Evolutionary conservation across 148 eudicot species (phyloP), one percentile per base, ranked within the genome.

Genomic region (Dysphania ambrosioides): DNA sequence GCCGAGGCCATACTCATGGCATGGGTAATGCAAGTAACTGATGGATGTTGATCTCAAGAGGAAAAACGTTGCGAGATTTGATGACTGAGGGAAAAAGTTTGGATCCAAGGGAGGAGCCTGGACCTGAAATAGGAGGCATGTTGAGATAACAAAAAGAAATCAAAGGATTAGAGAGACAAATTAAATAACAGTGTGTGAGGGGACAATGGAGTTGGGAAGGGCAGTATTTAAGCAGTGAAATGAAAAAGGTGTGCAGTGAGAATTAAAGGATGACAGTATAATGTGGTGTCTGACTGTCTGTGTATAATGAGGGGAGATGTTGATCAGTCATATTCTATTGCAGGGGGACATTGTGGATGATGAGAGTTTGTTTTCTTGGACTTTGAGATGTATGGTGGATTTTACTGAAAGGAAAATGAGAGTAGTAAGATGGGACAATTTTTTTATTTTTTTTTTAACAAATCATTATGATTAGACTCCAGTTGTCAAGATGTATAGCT

Each of bases 311-410:
- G 10, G 18, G 55, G 66, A 60, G 81, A 66, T 71, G 86, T 71
- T 86, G 89, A 87, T 60, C 80, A 63, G 89, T 89, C 93, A 79
- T 73, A 84, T 79, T 89, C 93, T 74, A 36, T 18, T 66, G 81
- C 81, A 82, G 88, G 78, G 80, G 80, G 87, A 85, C 86, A 85
- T 71, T 78, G 51, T 47, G 86, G 86, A 80, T 79, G 73, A 80
- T 82, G 82, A 85, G 81, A 83, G 78, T 86, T 84, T 86, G 85
- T 84, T 86, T 73, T 85, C 85, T 82, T 81, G 81, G 83, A 56
- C 83, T 79, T 60, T 59, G 79, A 72, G 83, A 77, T 55, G n/a
- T n/a, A 15, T 64, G 1, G 12, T 5, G 16, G 23, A 32, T 63
- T 13, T 63, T 13, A 10, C 1, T 8, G 35, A 53, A 26, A 11